Percentiles rank a stretch among this genome's conserved stretches.
Evolutionary conservation across 2,329 filamentous ascomycete genomes (phyloP).

Genomic region (Stachybotrys echinatus): DNA sequence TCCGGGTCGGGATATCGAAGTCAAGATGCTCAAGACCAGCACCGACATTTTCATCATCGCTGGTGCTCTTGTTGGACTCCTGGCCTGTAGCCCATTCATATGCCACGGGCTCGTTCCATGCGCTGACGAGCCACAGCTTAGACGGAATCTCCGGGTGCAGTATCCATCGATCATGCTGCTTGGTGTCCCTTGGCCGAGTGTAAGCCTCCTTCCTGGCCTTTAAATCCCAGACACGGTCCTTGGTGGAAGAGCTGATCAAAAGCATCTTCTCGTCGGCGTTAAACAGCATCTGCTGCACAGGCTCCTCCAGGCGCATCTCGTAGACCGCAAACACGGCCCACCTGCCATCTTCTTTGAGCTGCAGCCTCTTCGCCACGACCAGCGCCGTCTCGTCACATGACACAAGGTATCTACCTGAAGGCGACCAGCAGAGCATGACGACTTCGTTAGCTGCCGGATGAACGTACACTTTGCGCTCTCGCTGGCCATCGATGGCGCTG

Average conservation of each 20-base stretch:
- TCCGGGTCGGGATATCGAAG: no score
- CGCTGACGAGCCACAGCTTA: no score
- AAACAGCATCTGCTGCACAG: neutral
- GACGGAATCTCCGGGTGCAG: no score
- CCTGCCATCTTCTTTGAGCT: neutral
- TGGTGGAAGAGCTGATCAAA: neutral
- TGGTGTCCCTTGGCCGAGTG: no score
- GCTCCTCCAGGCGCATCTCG: neutral
- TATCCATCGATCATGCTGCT: no score
- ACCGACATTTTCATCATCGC: no score
- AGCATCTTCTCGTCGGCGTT: neutral
- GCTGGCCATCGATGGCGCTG: neutral
- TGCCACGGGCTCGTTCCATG: no score
- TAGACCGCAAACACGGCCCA: neutral
- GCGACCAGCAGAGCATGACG: neutral
- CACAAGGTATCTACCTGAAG: neutral
- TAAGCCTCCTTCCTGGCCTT: neutral
- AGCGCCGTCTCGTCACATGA: neutral
- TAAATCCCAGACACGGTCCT: neutral
- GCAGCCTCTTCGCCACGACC: neutral
- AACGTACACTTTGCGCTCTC: neutral
- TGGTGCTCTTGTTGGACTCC: no score
- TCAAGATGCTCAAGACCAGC: no score
- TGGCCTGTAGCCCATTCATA: no score
- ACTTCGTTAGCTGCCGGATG: neutral